Base-by-base conservation (phyloP, 208 protist genomes). In the Hexamita inflata region DNA sequence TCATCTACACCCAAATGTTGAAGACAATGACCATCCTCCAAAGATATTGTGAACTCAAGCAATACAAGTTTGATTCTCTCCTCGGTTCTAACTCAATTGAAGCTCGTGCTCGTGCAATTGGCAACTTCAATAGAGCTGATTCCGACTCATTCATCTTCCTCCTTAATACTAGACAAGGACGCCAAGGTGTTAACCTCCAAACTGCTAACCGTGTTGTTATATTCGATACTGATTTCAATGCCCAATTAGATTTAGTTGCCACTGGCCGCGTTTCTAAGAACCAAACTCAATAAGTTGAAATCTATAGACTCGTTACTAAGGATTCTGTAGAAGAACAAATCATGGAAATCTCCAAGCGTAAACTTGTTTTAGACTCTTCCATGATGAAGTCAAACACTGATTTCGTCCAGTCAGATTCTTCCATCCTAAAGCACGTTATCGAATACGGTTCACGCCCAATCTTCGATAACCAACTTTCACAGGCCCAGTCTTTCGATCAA, bases 181-280 rank as follows among this genome's bases (percentile, higher is more conserved):
- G 88, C 41, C 67, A 92, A 7, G 88, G 88, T 74, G 84, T 91
- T 11, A 91, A 92, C 75, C 67, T 89, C 0, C 62, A 62, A 1
- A 66, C 75, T 41, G 80, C 84, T n/a, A 75, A 85, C 59, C 83
- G 74, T 39, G 93, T 95, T 30, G 91, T 96, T 70, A 86, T 96
- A 49, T 95, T 90, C 82, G 93, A 96, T 78, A 81, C 84, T 0
- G 92, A 97, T 80, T 98, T 92, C 88, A 98, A 98, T 81, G 94
- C 94, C 26, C 92, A 96, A 78, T 87, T 94, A 49, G 94, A 98
- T 81, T 83, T 94, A 19, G 93, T 97, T 84, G 94, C 93, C 15
- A 85, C 90, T 35, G 92, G 92, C 41, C 84, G 94, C 15, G 87
- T 86, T 11, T 92, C 96, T 77, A 84, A 92, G 73, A 94, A 92